Evolutionary conservation across 2,329 filamentous ascomycete genomes (phyloP), one percentile per base, ranked within the genome.

Genomic region (Nigrospora sphaerica): DNA sequence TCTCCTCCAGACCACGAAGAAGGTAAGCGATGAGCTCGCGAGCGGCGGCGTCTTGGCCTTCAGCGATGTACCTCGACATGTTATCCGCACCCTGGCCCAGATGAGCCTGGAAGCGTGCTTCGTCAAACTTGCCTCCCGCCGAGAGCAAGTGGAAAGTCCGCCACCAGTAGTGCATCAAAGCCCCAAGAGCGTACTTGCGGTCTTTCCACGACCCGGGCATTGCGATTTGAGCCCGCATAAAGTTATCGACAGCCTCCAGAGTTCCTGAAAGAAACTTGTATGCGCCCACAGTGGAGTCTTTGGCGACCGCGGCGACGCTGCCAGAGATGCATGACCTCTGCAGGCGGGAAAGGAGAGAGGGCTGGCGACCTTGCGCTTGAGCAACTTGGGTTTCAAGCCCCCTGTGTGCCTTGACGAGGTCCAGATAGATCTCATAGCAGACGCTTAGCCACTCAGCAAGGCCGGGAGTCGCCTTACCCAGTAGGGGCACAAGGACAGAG

Each of bases 41-140:
- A 32, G 64, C 57, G n/a, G 51, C 59, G 2, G 48, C 46, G 10
- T 63, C 54, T 10, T 57, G 54, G 2, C 51, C 34, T 3, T 56
- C 49, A 3, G 52, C 49, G 5, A 66, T 43, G 18, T 64, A 60
- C 3, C 59, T 58, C n/a, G 64, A 60, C 1, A 80, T 48, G 10
- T 72, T 60, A 18, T 68, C 65, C 0, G 68, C 66, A 7, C 76
- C 74, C 45, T 79, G 72, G 0, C 70, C 66, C 13, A 85, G 62
- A 57, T 84, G 80, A 28, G 80, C 81, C 57, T 82, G 81, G 61
- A 85, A 85, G 32, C 66, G 70, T 14, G 79, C 80, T 54, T 85
- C 81, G 47, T 84, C 78, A 52, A 85, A 85, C 17, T 44, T 36
- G 16, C 32, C 35, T 4, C 35, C 17, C 13, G 61, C 60, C 12